Conservation (phyloP, 768 basidiomycete species). For the Daedaleopsis sinensis region DNA sequence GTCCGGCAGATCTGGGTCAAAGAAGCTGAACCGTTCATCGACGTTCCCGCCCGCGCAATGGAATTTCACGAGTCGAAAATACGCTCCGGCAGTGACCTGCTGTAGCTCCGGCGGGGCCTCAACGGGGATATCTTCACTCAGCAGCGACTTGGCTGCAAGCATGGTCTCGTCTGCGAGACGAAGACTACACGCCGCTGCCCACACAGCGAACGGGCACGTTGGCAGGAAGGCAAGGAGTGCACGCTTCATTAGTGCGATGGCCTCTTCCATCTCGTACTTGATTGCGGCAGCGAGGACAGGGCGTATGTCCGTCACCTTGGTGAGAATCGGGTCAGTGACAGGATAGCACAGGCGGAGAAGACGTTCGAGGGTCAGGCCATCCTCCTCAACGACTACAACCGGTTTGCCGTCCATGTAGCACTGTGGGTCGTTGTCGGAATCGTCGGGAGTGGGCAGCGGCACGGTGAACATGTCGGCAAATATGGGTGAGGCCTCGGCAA, state of each 20-base stretch:
- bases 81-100: neutral
- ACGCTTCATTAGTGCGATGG: neutral
- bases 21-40: neutral
- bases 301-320: neutral
- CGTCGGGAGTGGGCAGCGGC: neutral
- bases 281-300: conserved; percentile 5
- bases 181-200: conserved; percentile 36
- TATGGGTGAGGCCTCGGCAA: conserved; percentile 2
- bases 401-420: conserved; percentile 3
- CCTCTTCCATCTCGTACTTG: conserved; percentile 12
- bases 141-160: neutral
- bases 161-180: conserved; percentile 33
- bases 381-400: conserved; percentile 2
- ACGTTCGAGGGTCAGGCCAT: conserved; percentile 10
- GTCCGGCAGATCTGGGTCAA: neutral
- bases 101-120: neutral
- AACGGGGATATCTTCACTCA: neutral
- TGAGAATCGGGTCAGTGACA: conserved; percentile 1
- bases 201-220: conserved; percentile 28
- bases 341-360: conserved; percentile 17
- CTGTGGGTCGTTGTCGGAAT: neutral
- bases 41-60: neutral
- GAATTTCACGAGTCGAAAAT: conserved; percentile 3
- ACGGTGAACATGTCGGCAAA: conserved; percentile 8
- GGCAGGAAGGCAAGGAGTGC: neutral